These are phyloP conservation scores for Trichoderma cornu-damae DNA, from an alignment of 2,329 filamentous ascomycete species.

Conservation along the genomic window DNA sequence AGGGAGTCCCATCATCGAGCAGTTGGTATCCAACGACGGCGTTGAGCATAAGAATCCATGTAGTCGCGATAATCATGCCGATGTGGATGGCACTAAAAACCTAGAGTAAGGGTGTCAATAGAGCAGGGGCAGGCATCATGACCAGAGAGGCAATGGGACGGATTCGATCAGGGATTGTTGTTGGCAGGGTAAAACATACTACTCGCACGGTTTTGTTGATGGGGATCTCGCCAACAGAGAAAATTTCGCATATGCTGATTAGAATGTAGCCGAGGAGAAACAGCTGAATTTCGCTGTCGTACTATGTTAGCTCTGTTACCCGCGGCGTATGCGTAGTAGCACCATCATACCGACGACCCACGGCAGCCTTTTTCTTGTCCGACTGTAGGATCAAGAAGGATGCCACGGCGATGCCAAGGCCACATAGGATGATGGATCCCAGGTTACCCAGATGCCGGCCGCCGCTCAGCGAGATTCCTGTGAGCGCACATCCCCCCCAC, in stretches of 20 bases:
- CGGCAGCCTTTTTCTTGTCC: constrained; percentile 85
- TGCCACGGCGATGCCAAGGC: constrained; percentile 65
- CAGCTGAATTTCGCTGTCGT: constrained; percentile 82
- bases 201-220: constrained; percentile 64
- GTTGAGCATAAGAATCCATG: constrained; percentile 89
- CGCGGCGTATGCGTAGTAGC: not conserved
- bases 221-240: constrained; percentile 87
- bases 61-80: constrained; percentile 78
- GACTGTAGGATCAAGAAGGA: constrained; percentile 70
- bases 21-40: constrained; percentile 89
- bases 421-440: constrained; percentile 83
- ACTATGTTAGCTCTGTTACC: constrained; percentile 14
- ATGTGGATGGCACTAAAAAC: constrained; percentile 88
- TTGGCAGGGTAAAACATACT: constrained; percentile 47
- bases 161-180: not conserved
- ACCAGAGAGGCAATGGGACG: not conserved
- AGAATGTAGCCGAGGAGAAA: constrained; percentile 84
- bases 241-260: constrained; percentile 91
- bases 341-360: constrained; percentile 81
- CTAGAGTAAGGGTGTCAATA: constrained; percentile 37
- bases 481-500: constrained; percentile 68
- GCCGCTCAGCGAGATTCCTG: constrained; percentile 66
- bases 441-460: constrained; percentile 71
- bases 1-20: constrained; percentile 82
- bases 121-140: constrained; percentile 22